Percentiles rank a stretch among this genome's conserved stretches.
Evolutionary conservation across 805 yeast genomes (phyloP).

Genomic region (Metschnikowia orientalis): DNA sequence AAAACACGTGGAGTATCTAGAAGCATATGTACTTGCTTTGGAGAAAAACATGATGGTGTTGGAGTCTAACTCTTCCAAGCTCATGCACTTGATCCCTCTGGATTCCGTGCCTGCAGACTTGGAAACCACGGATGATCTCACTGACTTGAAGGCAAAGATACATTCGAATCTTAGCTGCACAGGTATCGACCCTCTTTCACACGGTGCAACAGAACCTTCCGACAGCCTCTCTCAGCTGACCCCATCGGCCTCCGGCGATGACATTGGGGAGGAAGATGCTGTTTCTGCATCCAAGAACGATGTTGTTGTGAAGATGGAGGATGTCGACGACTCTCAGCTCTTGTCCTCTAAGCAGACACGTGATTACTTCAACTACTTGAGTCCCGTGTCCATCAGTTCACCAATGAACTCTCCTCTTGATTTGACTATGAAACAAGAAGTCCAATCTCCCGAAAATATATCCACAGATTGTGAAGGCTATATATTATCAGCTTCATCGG

Average conservation of each 20-base stretch:
- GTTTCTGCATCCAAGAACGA: constrained; percentile 2
- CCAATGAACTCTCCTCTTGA: constrained; percentile 39
- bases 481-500: constrained; percentile 16
- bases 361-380: constrained; percentile 33
- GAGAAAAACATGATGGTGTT: constrained; percentile 31
- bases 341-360: constrained; percentile 8
- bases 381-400: constrained; percentile 41
- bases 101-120: constrained; percentile 9
- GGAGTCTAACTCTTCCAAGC: constrained; percentile 23
- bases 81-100: constrained; percentile 10
- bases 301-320: constrained; percentile 11
- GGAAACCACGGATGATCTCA: constrained; percentile 13
- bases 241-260: constrained; percentile 4
- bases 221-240: constrained; percentile 4
- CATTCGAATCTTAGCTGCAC: constrained; percentile 10
- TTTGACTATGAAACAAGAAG: constrained; percentile 27
- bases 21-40: constrained; percentile 48
- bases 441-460: constrained; percentile 6
- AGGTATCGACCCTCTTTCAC: constrained; percentile 2
- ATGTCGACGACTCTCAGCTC: constrained; percentile 6
- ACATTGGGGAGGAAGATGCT: constrained; percentile 5
- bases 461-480: constrained; percentile 4
- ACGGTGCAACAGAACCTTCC: not conserved
- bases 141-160: constrained; percentile 13
- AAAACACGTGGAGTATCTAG: constrained; percentile 82